phyloP scores from a whole-genome alignment of 306 rosid species.

The Corylus avellana region DNA sequence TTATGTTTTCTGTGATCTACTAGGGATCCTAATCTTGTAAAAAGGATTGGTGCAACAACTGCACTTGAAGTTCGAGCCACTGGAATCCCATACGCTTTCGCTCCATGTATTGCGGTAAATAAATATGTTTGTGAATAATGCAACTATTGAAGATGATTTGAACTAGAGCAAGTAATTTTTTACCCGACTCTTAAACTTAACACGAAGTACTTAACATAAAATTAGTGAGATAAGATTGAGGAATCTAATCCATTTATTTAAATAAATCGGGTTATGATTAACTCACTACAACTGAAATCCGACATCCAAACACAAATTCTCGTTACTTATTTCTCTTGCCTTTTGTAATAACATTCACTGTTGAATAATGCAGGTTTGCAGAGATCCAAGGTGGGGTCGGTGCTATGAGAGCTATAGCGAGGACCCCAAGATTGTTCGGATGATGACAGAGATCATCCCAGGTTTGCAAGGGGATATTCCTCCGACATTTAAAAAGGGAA shows the following conservation, averaged over 20 bases:
- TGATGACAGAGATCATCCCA: constrained; percentile 6
- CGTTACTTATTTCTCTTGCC: not conserved
- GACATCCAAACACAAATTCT: too few species aligned
- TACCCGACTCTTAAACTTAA: too few species aligned
- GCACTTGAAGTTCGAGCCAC: constrained; percentile 25
- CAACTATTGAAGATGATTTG: not conserved
- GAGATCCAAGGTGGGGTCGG: constrained; percentile 21
- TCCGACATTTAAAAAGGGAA: not conserved
- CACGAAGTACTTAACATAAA: too few species aligned
- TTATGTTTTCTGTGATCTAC: not conserved
- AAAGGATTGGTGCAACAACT: constrained; percentile 9
- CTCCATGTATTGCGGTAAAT: constrained; percentile 19
- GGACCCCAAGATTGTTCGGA: constrained; percentile 6
- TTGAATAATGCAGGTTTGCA: constrained; percentile 12
- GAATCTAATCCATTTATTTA: too few species aligned
- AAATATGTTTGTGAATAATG: not conserved
- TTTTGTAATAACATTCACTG: not conserved
- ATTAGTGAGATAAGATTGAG: too few species aligned
- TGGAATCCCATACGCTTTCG: constrained; percentile 14
- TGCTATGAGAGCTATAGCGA: constrained; percentile 12
- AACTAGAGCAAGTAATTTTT: too few species aligned
- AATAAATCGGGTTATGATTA: too few species aligned
- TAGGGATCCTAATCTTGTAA: constrained; percentile 11
- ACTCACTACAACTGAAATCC: not conserved
- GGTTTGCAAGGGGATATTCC: constrained; percentile 17